Percentiles rank a stretch among this genome's conserved stretches.
phyloP scores from a whole-genome alignment of 192 early-diverging fungal species.

The Coemansia pectinata region DNA sequence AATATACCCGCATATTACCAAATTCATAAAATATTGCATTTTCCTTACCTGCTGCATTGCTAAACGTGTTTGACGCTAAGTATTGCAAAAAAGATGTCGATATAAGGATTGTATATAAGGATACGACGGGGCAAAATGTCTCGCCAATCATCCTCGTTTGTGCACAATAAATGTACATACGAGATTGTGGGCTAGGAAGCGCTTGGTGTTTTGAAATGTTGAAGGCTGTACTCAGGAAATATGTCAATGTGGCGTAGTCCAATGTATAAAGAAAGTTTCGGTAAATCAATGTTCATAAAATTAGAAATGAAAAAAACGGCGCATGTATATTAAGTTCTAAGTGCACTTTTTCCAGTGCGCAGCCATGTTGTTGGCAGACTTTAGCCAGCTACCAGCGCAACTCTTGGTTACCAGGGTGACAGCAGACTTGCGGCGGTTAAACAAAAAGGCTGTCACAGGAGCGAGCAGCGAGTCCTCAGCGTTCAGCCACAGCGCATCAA shows the following conservation, averaged over 20 bases:
- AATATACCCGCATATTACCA: background rate
- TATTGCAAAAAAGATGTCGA: too few relatives aligned
- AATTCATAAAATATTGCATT: background rate
- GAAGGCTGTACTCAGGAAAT: too few relatives aligned
- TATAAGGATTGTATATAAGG: too few relatives aligned
- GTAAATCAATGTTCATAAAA: background rate
- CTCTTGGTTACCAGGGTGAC: conserved; percentile 19
- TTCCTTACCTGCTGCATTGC: background rate
- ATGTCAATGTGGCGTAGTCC: too few relatives aligned
- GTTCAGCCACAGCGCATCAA: conserved; percentile 26
- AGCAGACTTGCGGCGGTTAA: conserved; percentile 17
- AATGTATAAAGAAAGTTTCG: too few relatives aligned
- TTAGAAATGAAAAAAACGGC: background rate
- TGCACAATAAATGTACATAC: background rate
- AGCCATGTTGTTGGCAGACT: conserved; percentile 34
- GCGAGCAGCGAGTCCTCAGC: conserved; percentile 7
- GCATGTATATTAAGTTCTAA: background rate
- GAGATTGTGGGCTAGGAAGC: background rate
- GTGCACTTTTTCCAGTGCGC: conserved; percentile 42
- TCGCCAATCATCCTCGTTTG: background rate
- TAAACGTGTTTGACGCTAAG: background rate
- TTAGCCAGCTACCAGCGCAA: conserved; percentile 38
- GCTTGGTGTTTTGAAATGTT: background rate
- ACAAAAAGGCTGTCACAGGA: conserved; percentile 11
- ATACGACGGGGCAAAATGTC: background rate